Evolutionary conservation across 352 stramenopile species (phyloP).

Genomic region (Globisporangium emineosum): DNA sequence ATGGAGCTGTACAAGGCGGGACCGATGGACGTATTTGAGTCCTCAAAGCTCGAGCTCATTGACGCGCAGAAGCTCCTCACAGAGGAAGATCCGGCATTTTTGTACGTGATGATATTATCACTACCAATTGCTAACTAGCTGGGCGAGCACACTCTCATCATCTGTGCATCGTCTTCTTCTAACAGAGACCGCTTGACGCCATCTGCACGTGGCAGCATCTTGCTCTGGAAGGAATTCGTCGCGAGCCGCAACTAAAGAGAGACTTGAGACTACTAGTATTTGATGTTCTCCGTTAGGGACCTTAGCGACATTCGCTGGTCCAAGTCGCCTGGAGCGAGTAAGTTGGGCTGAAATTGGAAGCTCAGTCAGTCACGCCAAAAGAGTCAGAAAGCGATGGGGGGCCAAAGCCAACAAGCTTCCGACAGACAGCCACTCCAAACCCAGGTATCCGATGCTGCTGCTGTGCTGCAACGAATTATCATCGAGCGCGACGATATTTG

Average conservation of each 20-base stretch:
- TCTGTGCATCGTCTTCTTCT: neutral
- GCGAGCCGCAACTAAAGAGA: slow-evolving; percentile 13
- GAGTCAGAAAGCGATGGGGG: too few relatives aligned
- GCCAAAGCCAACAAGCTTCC: too few relatives aligned
- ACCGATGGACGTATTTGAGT: slow-evolving; percentile 57
- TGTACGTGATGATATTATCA: slow-evolving; percentile 25
- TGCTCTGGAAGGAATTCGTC: slow-evolving; percentile 41
- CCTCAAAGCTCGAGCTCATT: slow-evolving; percentile 48
- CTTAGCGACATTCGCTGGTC: too few relatives aligned
- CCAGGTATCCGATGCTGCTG: too few relatives aligned
- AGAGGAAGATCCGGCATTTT: slow-evolving; percentile 10
- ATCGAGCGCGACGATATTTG: too few relatives aligned
- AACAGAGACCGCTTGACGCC: slow-evolving; percentile 37
- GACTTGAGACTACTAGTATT: neutral
- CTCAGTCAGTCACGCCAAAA: too few relatives aligned
- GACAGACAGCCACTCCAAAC: too few relatives aligned
- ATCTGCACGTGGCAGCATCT: slow-evolving; percentile 40
- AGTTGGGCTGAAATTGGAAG: too few relatives aligned
- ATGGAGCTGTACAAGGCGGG: slow-evolving; percentile 38
- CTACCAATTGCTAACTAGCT: neutral
- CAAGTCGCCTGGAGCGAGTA: too few relatives aligned
- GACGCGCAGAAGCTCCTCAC: slow-evolving; percentile 31
- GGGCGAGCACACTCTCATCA: neutral
- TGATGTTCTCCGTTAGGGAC: too few relatives aligned
- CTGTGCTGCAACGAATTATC: too few relatives aligned